A percentile compares a stretch with the other conserved stretches of the same genome.
Conservation (phyloP, 2,329 filamentous ascomycete species). For the Teratosphaeriaceae sp. region DNA sequence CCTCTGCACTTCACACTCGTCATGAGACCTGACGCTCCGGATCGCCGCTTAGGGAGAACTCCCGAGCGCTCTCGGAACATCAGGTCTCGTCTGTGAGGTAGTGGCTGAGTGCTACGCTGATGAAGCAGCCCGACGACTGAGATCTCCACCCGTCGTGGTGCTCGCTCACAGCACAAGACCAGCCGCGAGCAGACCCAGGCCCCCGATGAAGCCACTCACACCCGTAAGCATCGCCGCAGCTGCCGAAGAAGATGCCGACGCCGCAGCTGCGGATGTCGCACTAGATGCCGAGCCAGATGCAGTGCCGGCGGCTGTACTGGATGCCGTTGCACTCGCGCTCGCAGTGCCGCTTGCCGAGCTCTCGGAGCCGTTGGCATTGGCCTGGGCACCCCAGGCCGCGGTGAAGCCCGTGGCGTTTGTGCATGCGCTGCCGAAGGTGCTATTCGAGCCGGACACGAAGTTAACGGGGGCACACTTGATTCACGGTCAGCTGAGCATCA, state of each 20-base stretch:
- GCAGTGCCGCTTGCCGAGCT: background rate
- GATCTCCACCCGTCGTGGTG: too few species aligned
- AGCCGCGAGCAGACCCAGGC: conserved; percentile 6
- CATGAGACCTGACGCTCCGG: too few species aligned
- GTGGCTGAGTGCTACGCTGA: too few species aligned
- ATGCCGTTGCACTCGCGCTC: background rate
- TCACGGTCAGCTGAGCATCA: background rate
- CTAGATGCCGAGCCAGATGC: conserved; percentile 4
- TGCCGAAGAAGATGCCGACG: conserved; percentile 4
- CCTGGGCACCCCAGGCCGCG: conserved; percentile 16
- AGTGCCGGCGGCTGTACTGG: conserved; percentile 1
- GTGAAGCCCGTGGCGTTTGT: conserved; percentile 21
- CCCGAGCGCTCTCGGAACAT: too few species aligned
- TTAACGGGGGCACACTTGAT: conserved; percentile 26
- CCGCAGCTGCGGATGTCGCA: too few species aligned
- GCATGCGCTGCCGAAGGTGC: conserved; percentile 20
- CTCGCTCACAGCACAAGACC: too few species aligned
- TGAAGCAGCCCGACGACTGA: too few species aligned
- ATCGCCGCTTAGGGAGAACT: too few species aligned
- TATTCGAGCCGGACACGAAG: conserved; percentile 25
- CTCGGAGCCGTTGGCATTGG: conserved; percentile 1
- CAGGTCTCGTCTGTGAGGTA: too few species aligned
- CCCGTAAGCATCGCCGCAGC: conserved; percentile 7
- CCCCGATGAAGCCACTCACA: conserved; percentile 7
- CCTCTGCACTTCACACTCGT: too few species aligned